A percentile compares a stretch with the other conserved stretches of the same genome.
These are phyloP conservation scores for Neurospora sp. DNA, from an alignment of 495 filamentous ascomycete genomes.

Conservation along the genomic window DNA sequence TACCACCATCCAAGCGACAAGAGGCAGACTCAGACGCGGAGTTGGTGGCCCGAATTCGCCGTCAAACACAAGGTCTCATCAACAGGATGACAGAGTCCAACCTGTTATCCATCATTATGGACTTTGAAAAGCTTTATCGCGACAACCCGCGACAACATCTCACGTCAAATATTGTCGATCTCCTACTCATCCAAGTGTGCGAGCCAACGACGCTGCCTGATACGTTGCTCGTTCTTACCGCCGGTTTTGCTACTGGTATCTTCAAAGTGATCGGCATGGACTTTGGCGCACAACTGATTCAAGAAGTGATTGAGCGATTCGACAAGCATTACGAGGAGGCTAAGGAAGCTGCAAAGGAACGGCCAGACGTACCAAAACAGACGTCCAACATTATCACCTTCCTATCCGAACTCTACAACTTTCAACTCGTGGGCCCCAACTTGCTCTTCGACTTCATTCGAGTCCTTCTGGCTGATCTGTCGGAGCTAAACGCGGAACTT, in stretches of 20 bases:
- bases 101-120: conserved; percentile 64
- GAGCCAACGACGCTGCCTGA: conserved; percentile 70
- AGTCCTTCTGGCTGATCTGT: conserved; percentile 60
- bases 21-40: conserved; percentile 53
- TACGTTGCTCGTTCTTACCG: conserved; percentile 81
- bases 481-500: conserved; percentile 85
- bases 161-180: conserved; percentile 61
- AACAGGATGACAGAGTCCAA: conserved; percentile 91
- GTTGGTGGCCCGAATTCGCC: conserved; percentile 54
- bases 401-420: conserved; percentile 80
- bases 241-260: conserved; percentile 78
- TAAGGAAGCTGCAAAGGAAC: conserved; percentile 32
- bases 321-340: conserved; percentile 38
- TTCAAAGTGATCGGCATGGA: conserved; percentile 81
- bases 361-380: conserved; percentile 49
- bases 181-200: conserved; percentile 64
- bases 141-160: conserved; percentile 74
- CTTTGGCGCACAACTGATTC: conserved; percentile 75
- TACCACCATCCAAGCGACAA: conserved; percentile 76
- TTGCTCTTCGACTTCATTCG: conserved; percentile 86
- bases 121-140: conserved; percentile 74
- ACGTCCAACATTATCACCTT: conserved; percentile 71
- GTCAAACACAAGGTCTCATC: conserved; percentile 77
- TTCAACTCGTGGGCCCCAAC: conserved; percentile 73
- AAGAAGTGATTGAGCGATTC: conserved; percentile 65